Evolutionary conservation across 192 early-diverging fungal genomes (phyloP).

Genomic region (Linnemannia exigua): DNA sequence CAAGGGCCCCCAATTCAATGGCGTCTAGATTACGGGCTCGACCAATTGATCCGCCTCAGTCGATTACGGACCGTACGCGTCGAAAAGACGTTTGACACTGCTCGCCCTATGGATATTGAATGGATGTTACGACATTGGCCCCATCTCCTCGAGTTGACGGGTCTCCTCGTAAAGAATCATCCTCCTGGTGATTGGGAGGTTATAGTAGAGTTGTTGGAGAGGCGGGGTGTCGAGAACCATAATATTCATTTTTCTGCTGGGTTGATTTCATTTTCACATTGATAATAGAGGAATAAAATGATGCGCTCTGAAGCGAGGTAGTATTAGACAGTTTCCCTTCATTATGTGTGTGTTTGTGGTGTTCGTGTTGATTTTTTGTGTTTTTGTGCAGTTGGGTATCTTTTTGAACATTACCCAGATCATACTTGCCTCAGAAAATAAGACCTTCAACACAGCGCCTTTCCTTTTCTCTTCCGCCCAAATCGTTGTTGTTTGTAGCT

Average conservation of each 20-base stretch:
- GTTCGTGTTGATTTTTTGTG: no score
- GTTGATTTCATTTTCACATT: no score
- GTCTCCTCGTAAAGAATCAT: not conserved
- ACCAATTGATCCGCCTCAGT: not conserved
- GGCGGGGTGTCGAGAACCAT: not conserved
- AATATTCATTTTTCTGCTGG: not conserved
- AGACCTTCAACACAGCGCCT: no score
- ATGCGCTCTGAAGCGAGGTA: no score
- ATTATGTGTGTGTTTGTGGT: no score
- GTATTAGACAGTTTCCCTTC: no score
- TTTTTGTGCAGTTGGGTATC: no score
- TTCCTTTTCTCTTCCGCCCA: no score
- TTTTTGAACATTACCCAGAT: no score
- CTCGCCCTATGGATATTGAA: not conserved
- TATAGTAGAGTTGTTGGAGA: not conserved
- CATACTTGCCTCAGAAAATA: no score
- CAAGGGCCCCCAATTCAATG: not conserved
- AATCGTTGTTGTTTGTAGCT: no score
- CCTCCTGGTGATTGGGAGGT: not conserved
- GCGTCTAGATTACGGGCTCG: not conserved
- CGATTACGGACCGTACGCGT: not conserved
- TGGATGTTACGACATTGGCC: constrained; percentile 5
- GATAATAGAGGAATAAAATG: no score
- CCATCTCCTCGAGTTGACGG: not conserved
- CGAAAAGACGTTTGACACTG: not conserved